phyloP scores from a whole-genome alignment of 2,329 filamentous ascomycete species.

The Rutstroemia sp. region DNA sequence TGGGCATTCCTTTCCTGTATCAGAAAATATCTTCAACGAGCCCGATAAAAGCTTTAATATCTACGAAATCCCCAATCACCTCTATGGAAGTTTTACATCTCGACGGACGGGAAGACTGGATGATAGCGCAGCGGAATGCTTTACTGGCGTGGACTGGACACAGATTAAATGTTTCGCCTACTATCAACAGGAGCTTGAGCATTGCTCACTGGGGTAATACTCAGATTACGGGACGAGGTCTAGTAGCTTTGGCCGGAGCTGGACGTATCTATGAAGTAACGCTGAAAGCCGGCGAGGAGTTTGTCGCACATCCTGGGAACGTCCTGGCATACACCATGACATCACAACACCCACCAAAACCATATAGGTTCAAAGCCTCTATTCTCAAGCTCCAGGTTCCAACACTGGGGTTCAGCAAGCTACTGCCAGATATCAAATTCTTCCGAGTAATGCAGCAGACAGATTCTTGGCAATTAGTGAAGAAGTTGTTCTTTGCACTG shows the following conservation, averaged over 20 bases:
- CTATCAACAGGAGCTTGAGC: constrained; percentile 66
- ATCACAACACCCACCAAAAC: constrained; percentile 58
- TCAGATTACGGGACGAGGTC: constrained; percentile 76
- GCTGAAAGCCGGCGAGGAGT: constrained; percentile 76
- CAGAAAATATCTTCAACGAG: constrained; percentile 82
- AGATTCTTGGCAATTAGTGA: constrained; percentile 62
- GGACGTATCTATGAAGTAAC: constrained; percentile 86
- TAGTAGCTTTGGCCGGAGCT: constrained; percentile 76
- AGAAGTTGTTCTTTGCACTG: constrained; percentile 57
- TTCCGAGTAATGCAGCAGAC: constrained; percentile 66
- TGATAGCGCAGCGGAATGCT: constrained; percentile 78
- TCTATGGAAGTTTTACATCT: constrained; percentile 84
- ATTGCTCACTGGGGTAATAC: constrained; percentile 89
- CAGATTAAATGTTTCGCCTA: constrained; percentile 68
- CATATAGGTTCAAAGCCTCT: constrained; percentile 81
- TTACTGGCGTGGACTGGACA: constrained; percentile 96
- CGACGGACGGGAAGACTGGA: constrained; percentile 93
- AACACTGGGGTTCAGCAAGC: constrained; percentile 49
- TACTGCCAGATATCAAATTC: constrained; percentile 65
- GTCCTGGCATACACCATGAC: constrained; percentile 84
- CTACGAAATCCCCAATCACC: constrained; percentile 77
- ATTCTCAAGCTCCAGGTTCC: constrained; percentile 73
- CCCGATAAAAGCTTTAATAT: constrained; percentile 81
- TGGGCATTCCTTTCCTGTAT: constrained; percentile 92
- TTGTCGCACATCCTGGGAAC: constrained; percentile 84